Evolutionary conservation across 106 monocot genomes (phyloP), one percentile per base, ranked within the genome.

Genomic region (Apostasia ramifera): DNA sequence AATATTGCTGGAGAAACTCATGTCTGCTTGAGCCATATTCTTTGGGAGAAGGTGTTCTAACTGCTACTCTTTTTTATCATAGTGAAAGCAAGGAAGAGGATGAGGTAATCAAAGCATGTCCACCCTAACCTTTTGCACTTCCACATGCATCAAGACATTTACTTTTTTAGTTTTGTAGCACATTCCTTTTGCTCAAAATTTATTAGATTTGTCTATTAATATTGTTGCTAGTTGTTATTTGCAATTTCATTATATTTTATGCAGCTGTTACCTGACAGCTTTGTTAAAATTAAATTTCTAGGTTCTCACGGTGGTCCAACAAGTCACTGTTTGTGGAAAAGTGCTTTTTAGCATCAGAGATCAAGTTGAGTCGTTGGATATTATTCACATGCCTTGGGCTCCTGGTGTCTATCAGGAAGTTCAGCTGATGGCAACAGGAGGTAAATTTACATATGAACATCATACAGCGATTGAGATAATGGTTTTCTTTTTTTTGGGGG

Each of bases 301-400:
- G 97, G 75, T 90, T 78, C 82, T 98, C 2, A 81, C 74, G 59
- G 73, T 79, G 74, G 75, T 73, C 6, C 92, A 98, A 81, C 66
- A 81, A 79, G 66, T 93, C 45, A 73, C 74, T 76, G 90, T 92
- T 47, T 98, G 97, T 55, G 73, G 73, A 56, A 85, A 88, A 83
- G 90, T 98, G 26, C 79, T 70, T 61, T 66, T 93, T 69, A 48
- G 67, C 42, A 45, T 78, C 41, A 78, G 57, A 11, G 68, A 79
- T 53, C 55, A 66, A 53, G 71, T 76, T 55, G 75, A 71, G 40
- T 49, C 65, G 57, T 57, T 68, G 6, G 50, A 81, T 54, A 71
- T 67, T 43, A 80, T 92, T 71, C 76, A 40, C 52, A 85, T 98
- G 68, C 97, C 97, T 77, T 98, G 97, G 97, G 79, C 71, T 70